Percentiles rank a stretch among this genome's conserved stretches.
Conservation (phyloP, 2,329 filamentous ascomycete species). For the Microthyrium microscopicum region DNA sequence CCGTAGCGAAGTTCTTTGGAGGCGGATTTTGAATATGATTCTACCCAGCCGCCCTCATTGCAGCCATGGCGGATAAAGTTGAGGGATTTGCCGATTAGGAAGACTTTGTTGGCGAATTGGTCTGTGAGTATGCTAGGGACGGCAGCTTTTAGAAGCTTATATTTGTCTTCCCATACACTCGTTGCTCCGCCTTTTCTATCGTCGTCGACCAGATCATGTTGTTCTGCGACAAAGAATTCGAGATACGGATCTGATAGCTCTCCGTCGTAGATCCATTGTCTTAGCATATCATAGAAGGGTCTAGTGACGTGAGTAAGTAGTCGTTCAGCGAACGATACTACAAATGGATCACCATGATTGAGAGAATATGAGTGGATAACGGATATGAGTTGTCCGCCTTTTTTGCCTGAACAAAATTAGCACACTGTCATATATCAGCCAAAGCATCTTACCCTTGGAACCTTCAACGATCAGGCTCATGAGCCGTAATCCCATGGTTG, state of each 20-base stretch:
- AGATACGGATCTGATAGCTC: constrained; percentile 91
- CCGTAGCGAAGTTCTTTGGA: constrained; percentile 87
- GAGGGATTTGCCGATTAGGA: constrained; percentile 90
- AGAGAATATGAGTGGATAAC: constrained; percentile 87
- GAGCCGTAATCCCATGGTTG: constrained; percentile 82
- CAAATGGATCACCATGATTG: constrained; percentile 88
- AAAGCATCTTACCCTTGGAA: constrained; percentile 43
- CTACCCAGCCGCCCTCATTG: constrained; percentile 86
- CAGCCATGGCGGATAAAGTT: constrained; percentile 98
- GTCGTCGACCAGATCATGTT: constrained; percentile 34
- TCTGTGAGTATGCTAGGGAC: constrained; percentile 84
- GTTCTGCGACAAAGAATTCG: constrained; percentile 90
- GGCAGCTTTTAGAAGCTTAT: constrained; percentile 69
- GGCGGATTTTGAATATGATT: constrained; percentile 80
- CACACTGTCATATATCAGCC: constrained; percentile 1
- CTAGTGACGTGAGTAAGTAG: constrained; percentile 73
- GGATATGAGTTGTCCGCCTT: constrained; percentile 82
- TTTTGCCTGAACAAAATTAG: constrained; percentile 33
- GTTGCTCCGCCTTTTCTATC: constrained; percentile 43
- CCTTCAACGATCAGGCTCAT: constrained; percentile 93
- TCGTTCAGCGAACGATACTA: constrained; percentile 81
- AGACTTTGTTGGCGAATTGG: constrained; percentile 91
- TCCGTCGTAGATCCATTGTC: constrained; percentile 95
- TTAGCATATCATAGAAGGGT: constrained; percentile 91
- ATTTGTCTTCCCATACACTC: constrained; percentile 97